Conservation (phyloP, 1,284 basidiomycete species). For the Pascua guehoae region DNA sequence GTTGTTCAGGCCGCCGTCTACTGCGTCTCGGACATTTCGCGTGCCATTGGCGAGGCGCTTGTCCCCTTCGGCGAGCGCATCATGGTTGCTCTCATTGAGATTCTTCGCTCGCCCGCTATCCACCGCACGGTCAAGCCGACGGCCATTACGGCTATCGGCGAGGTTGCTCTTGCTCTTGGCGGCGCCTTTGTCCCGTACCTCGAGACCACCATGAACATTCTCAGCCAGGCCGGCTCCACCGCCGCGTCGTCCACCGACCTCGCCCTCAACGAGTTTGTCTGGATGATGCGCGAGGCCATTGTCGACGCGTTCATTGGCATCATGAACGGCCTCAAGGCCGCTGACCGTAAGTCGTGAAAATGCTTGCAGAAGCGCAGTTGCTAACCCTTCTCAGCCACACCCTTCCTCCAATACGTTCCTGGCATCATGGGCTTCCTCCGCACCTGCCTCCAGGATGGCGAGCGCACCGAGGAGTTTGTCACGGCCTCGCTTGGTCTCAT, state of each 20-base stretch:
- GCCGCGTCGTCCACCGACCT: slow-evolving; percentile 66
- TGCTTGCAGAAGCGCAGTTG: slow-evolving; percentile 47
- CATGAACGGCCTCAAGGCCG: slow-evolving; percentile 82
- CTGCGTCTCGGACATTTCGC: slow-evolving; percentile 90
- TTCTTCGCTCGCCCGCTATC: slow-evolving; percentile 84
- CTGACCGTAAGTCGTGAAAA: slow-evolving; percentile 51
- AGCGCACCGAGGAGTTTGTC: slow-evolving; percentile 70
- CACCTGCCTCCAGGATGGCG: slow-evolving; percentile 72
- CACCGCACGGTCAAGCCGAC: slow-evolving; percentile 95
- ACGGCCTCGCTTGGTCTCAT: slow-evolving; percentile 76
- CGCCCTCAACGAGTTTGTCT: slow-evolving; percentile 70
- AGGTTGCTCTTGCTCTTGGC: slow-evolving; percentile 91
- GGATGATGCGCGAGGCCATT: slow-evolving; percentile 86
- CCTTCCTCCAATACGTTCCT: slow-evolving; percentile 68
- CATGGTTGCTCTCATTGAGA: slow-evolving; percentile 87
- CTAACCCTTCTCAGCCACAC: slow-evolving; percentile 5
- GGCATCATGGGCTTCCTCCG: slow-evolving; percentile 79
- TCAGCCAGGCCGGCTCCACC: slow-evolving; percentile 83
- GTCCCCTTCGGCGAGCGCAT: slow-evolving; percentile 79
- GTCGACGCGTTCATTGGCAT: slow-evolving; percentile 96
- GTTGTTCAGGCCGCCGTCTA: slow-evolving; percentile 94
- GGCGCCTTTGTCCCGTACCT: slow-evolving; percentile 83
- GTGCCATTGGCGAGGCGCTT: slow-evolving; percentile 80
- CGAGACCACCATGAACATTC: slow-evolving; percentile 82
- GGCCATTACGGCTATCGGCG: slow-evolving; percentile 92